phyloP scores from a whole-genome alignment of 2,329 filamentous ascomycete genomes.

The Epichloe coenophiala region DNA sequence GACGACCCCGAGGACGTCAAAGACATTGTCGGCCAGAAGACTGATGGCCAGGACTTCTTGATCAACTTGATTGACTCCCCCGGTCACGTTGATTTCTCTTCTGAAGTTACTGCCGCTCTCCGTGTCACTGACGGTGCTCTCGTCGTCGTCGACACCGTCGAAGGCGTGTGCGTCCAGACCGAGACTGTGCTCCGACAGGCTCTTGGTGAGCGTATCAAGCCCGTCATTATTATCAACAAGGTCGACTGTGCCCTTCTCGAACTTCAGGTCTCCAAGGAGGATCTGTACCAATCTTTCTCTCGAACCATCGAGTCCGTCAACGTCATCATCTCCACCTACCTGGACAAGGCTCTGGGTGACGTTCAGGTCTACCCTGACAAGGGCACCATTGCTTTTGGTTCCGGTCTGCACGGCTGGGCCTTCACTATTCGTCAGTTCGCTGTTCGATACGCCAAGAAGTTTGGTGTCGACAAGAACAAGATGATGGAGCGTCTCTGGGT shows the following conservation, averaged over 20 bases:
- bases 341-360: constrained; percentile 92
- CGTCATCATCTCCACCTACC: constrained; percentile 98
- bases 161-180: constrained; percentile 99
- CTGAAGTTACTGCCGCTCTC: constrained; percentile 96
- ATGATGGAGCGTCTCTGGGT: constrained; percentile 99
- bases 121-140: constrained; percentile 99
- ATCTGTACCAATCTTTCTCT: constrained; percentile 98
- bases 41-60: constrained; percentile 90
- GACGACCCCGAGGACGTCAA: constrained; percentile 75
- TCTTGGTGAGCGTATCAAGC: constrained; percentile 99
- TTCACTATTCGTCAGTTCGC: constrained; percentile 99
- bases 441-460: constrained; percentile 95
- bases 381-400: constrained; percentile 97
- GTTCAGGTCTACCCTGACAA: constrained; percentile 97
- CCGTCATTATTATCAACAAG: constrained; percentile 99
- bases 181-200: constrained; percentile 99
- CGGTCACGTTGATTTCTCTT: constrained; percentile 99
- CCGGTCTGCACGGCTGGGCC: constrained; percentile 98
- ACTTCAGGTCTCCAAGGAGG: constrained; percentile 96
- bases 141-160: constrained; percentile 98
- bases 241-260: constrained; percentile 99
- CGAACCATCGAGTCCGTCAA: constrained; percentile 99
- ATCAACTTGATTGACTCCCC: constrained; percentile 99
- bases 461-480: constrained; percentile 98
- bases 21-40: constrained; percentile 81